Conservation (phyloP, 495 filamentous ascomycete genomes). For the Aspergillus ostianus region DNA sequence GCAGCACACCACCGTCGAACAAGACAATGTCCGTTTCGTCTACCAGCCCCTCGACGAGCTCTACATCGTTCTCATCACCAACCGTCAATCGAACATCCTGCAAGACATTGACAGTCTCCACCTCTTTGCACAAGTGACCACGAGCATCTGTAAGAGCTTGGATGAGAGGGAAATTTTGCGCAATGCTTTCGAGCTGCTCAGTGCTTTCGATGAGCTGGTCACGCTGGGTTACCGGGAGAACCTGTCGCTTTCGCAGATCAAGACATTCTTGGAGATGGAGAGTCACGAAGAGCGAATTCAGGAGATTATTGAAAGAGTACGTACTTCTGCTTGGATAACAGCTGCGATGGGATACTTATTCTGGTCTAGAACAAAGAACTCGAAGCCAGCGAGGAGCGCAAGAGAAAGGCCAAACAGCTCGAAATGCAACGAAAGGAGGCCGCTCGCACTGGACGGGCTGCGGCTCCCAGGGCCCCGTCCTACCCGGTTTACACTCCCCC, state of each 20-base stretch:
- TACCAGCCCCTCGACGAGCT: constrained; percentile 98
- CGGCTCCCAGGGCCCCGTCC: constrained; percentile 65
- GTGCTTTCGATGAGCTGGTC: constrained; percentile 94
- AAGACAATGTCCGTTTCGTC: constrained; percentile 98
- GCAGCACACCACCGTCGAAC: constrained; percentile 96
- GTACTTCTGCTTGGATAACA: constrained; percentile 9
- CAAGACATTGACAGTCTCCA: constrained; percentile 98
- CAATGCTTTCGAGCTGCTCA: constrained; percentile 93
- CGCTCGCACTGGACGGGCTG: constrained; percentile 55
- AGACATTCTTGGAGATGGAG: constrained; percentile 99
- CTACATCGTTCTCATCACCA: constrained; percentile 99
- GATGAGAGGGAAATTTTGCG: constrained; percentile 92
- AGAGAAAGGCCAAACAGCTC: constrained; percentile 94
- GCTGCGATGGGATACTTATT: constrained; percentile 19
- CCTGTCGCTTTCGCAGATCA: constrained; percentile 89
- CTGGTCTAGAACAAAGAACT: constrained; percentile 85
- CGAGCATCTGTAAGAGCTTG: constrained; percentile 90
- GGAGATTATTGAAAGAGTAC: constrained; percentile 90
- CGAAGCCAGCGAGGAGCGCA: constrained; percentile 95
- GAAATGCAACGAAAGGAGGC: constrained; percentile 98
- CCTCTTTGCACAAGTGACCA: constrained; percentile 94
- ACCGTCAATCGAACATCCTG: constrained; percentile 97
- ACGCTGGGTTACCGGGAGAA: constrained; percentile 95
- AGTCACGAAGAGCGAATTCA: constrained; percentile 98
- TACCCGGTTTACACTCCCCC: constrained; percentile 91